Base-by-base conservation (phyloP, 805 yeast genomes). In the Danielia reshetovae region DNA sequence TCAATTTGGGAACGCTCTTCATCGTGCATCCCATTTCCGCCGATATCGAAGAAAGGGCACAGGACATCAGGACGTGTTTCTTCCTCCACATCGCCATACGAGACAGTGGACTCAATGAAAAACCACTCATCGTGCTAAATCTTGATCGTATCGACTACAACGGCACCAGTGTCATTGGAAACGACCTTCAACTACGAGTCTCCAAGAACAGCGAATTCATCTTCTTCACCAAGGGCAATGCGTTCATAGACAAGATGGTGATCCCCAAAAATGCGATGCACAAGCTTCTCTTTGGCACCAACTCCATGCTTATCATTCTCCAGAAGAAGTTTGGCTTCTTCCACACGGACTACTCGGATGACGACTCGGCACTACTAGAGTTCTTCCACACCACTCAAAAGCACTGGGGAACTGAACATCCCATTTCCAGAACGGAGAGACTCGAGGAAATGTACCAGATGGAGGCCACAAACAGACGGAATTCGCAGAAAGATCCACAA, bases 241-340 rank as follows among this genome's bases (percentile, higher is more conserved):
- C 43, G 8, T 39, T 29, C 27, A 34, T 46, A 6, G 48, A 46
- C 33, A 40, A 39, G 27, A 33, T 46, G 46, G 45, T 36, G 17
- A 29, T 46, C 6, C 44, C 48, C 26, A 29, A 30, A 10, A 24
- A 19, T n/a, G 23, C 30, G 14, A 18, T 28, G 5, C 30, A 24
- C 30, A 18, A 28, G n/a, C 17, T 19, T 7, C 12, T 28, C n/a
- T n/a, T n/a, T n/a, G 27, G 24, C 21, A 25, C 43, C 24, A 11
- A 9, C 11, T 22, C 25, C 35, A 14, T 40, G 34, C 29, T 44
- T 7, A 22, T 46, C 18, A 37, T 46, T 23, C 29, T 45, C 5
- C 35, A 29, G 32, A 45, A 45, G 32, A 40, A 32, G 34, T 45
- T 34, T 14, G 51, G 51, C 15, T 45, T 29, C 34, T 30, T 45